A percentile compares a stretch with the other conserved stretches of the same genome.
These are phyloP conservation scores for Beauveria medogensis DNA, from an alignment of 2,329 filamentous ascomycete species.

Conservation along the genomic window DNA sequence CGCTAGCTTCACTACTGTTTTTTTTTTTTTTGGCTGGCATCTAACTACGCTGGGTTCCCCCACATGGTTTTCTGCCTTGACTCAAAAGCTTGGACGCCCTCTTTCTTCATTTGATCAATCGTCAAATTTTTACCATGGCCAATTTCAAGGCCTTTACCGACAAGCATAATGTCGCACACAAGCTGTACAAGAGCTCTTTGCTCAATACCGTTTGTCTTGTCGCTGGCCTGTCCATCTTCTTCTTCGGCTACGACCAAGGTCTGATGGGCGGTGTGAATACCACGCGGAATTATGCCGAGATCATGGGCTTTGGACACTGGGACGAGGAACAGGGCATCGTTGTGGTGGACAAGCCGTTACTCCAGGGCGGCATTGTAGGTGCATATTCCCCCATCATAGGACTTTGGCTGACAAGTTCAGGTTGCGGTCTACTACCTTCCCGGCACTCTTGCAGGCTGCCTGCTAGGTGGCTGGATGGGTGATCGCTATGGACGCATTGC, in stretches of 20 bases:
- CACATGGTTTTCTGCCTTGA: constrained; percentile 1
- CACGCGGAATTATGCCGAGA: constrained; percentile 52
- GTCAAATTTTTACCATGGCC: background rate
- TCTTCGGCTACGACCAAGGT: constrained; percentile 54
- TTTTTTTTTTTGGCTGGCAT: background rate
- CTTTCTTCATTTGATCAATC: background rate
- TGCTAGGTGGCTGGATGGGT: constrained; percentile 56
- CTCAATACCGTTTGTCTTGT: constrained; percentile 55
- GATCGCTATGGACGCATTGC: constrained; percentile 55
- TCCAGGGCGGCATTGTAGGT: constrained; percentile 23
- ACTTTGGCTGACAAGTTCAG: constrained; percentile 12
- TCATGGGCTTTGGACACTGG: constrained; percentile 58
- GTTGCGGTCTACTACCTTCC: constrained; percentile 38
- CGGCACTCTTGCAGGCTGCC: constrained; percentile 51
- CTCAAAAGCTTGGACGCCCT: background rate
- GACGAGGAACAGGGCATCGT: constrained; percentile 40
- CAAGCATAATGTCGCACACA: constrained; percentile 35
- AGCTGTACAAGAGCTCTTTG: constrained; percentile 45
- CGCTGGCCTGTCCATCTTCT: constrained; percentile 58
- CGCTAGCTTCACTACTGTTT: background rate
- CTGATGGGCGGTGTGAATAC: constrained; percentile 60
- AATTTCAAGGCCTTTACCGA: constrained; percentile 4
- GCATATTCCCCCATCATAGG: background rate
- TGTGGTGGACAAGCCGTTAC: constrained; percentile 44
- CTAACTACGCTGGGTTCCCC: background rate